phyloP scores from a whole-genome alignment of 2,329 filamentous ascomycete species.

The Botryotinia globosa region DNA sequence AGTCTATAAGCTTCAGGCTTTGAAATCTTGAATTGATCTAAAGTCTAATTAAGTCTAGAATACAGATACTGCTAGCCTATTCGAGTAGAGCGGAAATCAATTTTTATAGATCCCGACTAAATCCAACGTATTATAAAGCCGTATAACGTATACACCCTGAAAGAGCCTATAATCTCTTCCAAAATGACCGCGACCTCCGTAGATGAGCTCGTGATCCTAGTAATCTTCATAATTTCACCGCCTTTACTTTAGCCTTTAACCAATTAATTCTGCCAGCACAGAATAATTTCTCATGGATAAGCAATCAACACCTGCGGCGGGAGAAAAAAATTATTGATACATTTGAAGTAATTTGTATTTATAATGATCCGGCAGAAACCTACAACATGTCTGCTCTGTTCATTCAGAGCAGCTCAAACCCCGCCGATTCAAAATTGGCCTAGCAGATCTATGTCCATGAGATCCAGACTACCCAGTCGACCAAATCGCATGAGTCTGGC shows the following conservation, averaged over 20 bases:
- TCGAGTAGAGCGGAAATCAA: too few relatives aligned
- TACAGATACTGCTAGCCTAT: too few relatives aligned
- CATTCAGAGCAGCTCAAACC: conserved; percentile 58
- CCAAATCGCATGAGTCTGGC: conserved; percentile 35
- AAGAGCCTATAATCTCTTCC: too few relatives aligned
- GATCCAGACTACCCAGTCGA: conserved; percentile 22
- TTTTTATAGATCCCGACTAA: too few relatives aligned
- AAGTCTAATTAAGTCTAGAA: too few relatives aligned
- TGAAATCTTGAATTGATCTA: too few relatives aligned
- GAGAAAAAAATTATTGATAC: neutral
- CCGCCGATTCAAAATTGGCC: conserved; percentile 29
- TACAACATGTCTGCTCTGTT: conserved; percentile 46
- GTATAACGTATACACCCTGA: too few relatives aligned
- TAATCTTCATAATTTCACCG: neutral
- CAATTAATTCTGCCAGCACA: neutral
- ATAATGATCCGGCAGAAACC: conserved; percentile 34
- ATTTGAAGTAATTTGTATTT: neutral
- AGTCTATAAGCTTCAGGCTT: too few relatives aligned
- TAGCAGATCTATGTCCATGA: conserved; percentile 27
- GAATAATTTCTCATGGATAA: conserved; percentile 9
- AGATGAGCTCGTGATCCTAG: neutral
- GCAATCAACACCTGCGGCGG: neutral
- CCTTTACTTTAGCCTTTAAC: neutral
- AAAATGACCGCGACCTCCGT: too few relatives aligned
- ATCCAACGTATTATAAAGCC: too few relatives aligned